phyloP scores from a whole-genome alignment of 176 grass and related monocot genomes.

The Canna indica region DNA sequence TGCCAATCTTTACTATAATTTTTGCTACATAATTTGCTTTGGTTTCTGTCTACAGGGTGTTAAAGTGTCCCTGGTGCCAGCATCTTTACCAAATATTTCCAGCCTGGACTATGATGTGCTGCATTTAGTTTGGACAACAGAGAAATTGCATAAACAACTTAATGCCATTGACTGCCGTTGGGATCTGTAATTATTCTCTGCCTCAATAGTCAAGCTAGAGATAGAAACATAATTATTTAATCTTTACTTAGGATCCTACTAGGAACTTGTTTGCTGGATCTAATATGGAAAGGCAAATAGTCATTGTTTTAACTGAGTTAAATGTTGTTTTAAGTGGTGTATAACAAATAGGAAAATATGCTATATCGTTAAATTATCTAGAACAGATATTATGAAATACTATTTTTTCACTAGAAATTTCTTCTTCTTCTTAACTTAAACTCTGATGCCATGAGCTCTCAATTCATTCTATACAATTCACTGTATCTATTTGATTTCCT shows the following conservation, averaged over 20 bases:
- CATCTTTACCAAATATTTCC: slow-evolving; percentile 39
- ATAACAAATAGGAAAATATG: too few relatives aligned
- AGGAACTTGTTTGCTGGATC: not conserved
- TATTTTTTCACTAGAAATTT: too few relatives aligned
- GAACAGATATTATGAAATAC: not conserved
- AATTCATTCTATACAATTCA: too few relatives aligned
- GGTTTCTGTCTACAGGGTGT: slow-evolving; percentile 51
- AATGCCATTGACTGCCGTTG: slow-evolving; percentile 61
- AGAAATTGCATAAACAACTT: slow-evolving; percentile 70
- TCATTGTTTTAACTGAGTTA: too few relatives aligned
- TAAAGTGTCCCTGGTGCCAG: slow-evolving; percentile 49
- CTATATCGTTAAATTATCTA: too few relatives aligned
- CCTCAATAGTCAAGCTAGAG: not conserved
- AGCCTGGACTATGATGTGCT: slow-evolving; percentile 54
- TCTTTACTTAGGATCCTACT: not conserved
- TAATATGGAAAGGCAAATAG: not conserved
- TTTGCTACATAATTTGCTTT: not conserved
- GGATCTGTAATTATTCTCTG: slow-evolving; percentile 50
- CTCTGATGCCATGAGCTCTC: too few relatives aligned
- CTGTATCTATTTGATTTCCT: too few relatives aligned
- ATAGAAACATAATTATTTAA: not conserved
- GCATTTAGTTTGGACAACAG: slow-evolving; percentile 67
- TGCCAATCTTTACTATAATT: not conserved
- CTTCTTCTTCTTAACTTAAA: too few relatives aligned
- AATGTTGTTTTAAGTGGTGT: too few relatives aligned